Evolutionary conservation across 2,329 filamentous ascomycete species (phyloP).

Genomic region (Sordariomycetes sp.): DNA sequence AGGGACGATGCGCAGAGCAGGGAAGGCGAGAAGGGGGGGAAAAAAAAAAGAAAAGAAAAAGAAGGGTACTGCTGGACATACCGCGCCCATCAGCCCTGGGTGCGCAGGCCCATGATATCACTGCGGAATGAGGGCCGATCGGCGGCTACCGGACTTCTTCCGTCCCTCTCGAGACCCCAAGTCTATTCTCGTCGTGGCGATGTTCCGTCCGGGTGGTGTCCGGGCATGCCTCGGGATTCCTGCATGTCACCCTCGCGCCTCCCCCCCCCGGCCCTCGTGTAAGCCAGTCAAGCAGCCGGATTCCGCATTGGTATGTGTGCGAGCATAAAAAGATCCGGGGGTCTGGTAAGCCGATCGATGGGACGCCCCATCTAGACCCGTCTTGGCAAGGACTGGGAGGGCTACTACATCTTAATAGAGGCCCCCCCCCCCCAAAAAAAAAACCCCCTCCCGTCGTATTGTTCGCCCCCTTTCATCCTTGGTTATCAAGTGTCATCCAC

Average conservation of each 20-base stretch:
- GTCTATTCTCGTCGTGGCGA: not conserved
- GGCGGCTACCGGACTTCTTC: not conserved
- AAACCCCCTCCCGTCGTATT: too few relatives aligned
- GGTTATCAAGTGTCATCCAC: not conserved
- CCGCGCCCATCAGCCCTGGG: not conserved
- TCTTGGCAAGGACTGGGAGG: too few relatives aligned
- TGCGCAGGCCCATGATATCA: not conserved
- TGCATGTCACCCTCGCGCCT: not conserved
- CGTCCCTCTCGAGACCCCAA: not conserved
- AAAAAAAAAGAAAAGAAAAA: too few relatives aligned
- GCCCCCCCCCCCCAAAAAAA: not conserved
- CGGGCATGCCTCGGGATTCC: not conserved
- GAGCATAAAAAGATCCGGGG: not conserved
- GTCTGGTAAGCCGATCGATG: not conserved
- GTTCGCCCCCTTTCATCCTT: not conserved
- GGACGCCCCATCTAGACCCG: too few relatives aligned
- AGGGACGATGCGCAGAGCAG: not conserved
- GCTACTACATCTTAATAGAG: not conserved
- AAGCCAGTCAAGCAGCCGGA: not conserved
- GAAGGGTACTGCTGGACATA: too few relatives aligned
- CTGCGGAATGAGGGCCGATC: not conserved
- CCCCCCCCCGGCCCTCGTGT: not conserved
- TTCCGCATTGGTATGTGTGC: not conserved
- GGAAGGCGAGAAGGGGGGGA: not conserved
- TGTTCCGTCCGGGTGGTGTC: not conserved